Percentiles rank a stretch among this genome's conserved stretches.
Conservation (phyloP, 2,329 filamentous ascomycete species). For the Verticillium isaacii region DNA sequence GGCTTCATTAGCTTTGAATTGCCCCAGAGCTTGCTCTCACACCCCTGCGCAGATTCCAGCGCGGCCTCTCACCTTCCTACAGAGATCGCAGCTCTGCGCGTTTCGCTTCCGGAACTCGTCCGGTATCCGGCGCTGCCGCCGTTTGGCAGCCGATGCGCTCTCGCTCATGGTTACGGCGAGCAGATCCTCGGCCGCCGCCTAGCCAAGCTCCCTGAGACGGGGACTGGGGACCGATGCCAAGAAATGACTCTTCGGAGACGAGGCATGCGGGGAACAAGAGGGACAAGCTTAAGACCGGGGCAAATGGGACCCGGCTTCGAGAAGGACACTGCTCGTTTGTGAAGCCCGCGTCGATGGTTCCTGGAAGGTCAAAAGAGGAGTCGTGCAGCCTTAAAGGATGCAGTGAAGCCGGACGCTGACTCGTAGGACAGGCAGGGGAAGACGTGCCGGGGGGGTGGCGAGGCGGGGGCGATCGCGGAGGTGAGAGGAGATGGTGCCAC, state of each 20-base stretch:
- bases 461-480: too few relatives aligned
- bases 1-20: too few relatives aligned
- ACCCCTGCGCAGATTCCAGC: background rate
- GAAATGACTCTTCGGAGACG: background rate
- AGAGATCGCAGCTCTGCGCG: slow-evolving; percentile 30
- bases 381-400: too few relatives aligned
- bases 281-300: background rate
- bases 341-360: background rate
- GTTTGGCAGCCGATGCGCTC: slow-evolving; percentile 16
- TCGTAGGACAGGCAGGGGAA: too few relatives aligned
- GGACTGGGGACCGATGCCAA: background rate
- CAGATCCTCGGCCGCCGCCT: background rate
- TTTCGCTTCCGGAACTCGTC: slow-evolving; percentile 28
- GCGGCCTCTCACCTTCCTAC: slow-evolving; percentile 20
- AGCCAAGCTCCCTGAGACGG: background rate
- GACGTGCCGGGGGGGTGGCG: too few relatives aligned
- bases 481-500: background rate
- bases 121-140: slow-evolving; percentile 25
- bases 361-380: background rate
- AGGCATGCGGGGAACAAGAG: background rate
- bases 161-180: background rate
- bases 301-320: background rate
- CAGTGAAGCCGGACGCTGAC: too few relatives aligned
- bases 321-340: background rate
- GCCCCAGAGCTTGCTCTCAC: too few relatives aligned